Percentiles rank a stretch among this genome's conserved stretches.
Evolutionary conservation across 1,284 basidiomycete genomes (phyloP).

Genomic region (Heterobasidion irregulare): DNA sequence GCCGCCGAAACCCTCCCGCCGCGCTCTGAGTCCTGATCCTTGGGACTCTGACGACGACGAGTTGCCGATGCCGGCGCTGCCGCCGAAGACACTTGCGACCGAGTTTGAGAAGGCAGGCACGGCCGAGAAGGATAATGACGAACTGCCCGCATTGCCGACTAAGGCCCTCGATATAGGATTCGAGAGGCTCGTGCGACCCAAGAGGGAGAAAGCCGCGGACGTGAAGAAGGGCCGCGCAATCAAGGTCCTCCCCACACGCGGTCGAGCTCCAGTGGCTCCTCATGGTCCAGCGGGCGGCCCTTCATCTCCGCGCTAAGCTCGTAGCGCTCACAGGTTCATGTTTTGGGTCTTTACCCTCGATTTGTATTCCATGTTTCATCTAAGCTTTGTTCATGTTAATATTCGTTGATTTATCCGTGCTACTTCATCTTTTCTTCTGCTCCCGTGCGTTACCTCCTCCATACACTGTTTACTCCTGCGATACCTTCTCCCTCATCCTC

Average conservation of each 20-base stretch:
- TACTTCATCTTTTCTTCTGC: neutral
- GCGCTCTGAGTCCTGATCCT: constrained; percentile 3
- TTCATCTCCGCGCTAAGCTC: neutral
- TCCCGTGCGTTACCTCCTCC: neutral
- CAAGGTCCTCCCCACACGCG: neutral
- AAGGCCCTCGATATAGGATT: no score
- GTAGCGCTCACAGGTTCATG: neutral
- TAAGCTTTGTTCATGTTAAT: constrained; percentile 5
- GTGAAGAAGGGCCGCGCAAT: neutral
- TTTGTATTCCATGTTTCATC: neutral
- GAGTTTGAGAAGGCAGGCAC: neutral
- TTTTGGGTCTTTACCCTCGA: constrained; percentile 2
- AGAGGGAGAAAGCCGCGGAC: neutral
- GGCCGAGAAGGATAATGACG: neutral
- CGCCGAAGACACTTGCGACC: neutral
- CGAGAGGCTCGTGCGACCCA: no score
- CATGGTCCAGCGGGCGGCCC: no score
- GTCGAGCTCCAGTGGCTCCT: neutral
- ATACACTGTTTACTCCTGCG: neutral
- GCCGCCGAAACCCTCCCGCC: neutral
- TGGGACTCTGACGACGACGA: constrained; percentile 1
- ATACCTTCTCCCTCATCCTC: neutral
- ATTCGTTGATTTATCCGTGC: neutral
- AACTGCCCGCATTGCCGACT: neutral
- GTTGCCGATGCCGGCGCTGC: neutral